These are phyloP conservation scores for Pisolithus orientalis DNA, from an alignment of 768 basidiomycete species.

Conservation along the genomic window DNA sequence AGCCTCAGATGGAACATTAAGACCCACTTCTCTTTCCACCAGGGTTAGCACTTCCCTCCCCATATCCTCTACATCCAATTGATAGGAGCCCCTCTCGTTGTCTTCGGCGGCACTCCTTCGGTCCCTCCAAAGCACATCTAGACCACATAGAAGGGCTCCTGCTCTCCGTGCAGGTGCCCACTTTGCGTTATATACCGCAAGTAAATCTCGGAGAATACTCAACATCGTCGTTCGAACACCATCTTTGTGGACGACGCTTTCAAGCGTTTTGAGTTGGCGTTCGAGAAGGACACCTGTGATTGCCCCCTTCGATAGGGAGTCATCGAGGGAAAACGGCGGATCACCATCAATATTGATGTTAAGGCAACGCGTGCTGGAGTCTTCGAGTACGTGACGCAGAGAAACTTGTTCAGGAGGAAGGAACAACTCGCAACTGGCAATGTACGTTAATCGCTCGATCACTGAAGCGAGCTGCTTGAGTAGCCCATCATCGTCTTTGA, in stretches of 20 bases:
- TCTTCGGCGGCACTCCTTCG: constrained; percentile 15
- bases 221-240: constrained; percentile 37
- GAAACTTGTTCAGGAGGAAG: constrained; percentile 46
- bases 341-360: neutral
- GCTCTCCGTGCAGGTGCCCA: constrained; percentile 54
- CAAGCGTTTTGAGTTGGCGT: constrained; percentile 52
- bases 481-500: constrained; percentile 33
- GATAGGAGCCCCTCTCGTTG: constrained; percentile 15
- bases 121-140: constrained; percentile 41
- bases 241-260: constrained; percentile 51
- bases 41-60: constrained; percentile 38
- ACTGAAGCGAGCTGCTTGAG: constrained; percentile 54
- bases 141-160: constrained; percentile 45
- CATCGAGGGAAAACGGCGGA: neutral
- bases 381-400: constrained; percentile 21
- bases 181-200: constrained; percentile 41
- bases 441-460: constrained; percentile 60
- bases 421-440: constrained; percentile 63
- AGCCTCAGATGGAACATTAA: neutral
- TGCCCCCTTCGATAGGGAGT: constrained; percentile 10
- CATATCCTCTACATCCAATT: constrained; percentile 28
- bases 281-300: constrained; percentile 55
- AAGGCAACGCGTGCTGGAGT: neutral
- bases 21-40: constrained; percentile 37
- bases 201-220: constrained; percentile 41